Conservation (phyloP, 2,329 filamentous ascomycete species). For the Chaetomiaceae sp. region DNA sequence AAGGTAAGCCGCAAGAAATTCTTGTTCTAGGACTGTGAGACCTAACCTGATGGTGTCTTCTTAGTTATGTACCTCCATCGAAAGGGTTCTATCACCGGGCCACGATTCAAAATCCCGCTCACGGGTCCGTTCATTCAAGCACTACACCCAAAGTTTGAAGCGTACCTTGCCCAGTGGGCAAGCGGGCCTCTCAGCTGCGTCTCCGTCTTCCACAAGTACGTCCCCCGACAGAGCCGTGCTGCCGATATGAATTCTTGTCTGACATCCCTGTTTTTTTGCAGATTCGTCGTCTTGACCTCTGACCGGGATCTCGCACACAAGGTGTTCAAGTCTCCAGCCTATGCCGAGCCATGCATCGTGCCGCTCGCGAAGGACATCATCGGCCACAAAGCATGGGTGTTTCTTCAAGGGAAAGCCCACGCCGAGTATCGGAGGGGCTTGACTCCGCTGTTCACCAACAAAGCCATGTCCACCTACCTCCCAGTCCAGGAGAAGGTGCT, state of each 20-base stretch:
- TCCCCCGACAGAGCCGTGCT: constrained; percentile 53
- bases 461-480: constrained; percentile 81
- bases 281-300: constrained; percentile 95
- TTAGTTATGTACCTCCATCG: constrained; percentile 56
- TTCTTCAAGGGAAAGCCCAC: constrained; percentile 89
- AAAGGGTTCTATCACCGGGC: constrained; percentile 61
- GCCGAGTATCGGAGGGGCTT: constrained; percentile 96
- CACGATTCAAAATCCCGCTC: constrained; percentile 60
- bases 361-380: constrained; percentile 49
- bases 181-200: constrained; percentile 77
- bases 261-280: constrained; percentile 35
- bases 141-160: constrained; percentile 67
- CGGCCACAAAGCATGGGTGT: constrained; percentile 97
- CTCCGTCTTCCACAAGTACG: constrained; percentile 81
- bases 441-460: constrained; percentile 89
- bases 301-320: constrained; percentile 93
- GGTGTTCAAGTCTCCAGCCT: constrained; percentile 91
- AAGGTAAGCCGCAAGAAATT: constrained; percentile 31
- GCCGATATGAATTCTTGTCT: neutral
- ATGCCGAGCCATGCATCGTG: constrained; percentile 93
- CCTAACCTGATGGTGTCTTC: constrained; percentile 2
- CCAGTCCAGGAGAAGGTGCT: constrained; percentile 91
- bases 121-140: constrained; percentile 75
- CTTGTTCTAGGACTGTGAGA: neutral
- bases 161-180: constrained; percentile 72